Evolutionary conservation across 805 yeast species (phyloP), one percentile per base, ranked within the genome.

Genomic region (Nakazawaea ishiwadae): DNA sequence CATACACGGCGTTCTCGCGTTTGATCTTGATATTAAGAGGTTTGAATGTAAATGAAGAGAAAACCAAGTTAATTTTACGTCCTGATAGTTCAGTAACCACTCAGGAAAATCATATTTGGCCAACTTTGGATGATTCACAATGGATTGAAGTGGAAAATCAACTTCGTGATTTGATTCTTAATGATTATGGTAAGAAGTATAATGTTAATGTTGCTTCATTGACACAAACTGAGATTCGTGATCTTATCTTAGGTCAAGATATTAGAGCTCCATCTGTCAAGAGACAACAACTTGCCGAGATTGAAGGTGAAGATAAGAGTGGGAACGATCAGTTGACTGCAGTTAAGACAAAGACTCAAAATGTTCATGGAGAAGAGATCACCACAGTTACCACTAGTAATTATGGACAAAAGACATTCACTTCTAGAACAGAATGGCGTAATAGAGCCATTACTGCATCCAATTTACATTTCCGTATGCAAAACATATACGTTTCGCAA

Each of bases 291-390:
- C 77, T 88, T 58, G 81, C 90, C 0, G 90, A 84, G 44, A 69
- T 87, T 38, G 89, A 81, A 40, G 73, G 73, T 6, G 56, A 65
- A 0, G 65, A 65, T 36, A 71, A 66, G 26, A 68, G 65, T 8
- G 65, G 56, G 21, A 65, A 60, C 11, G 63, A 63, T 15, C 82
- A 84, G 48, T 63, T 81, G 24, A 77, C 89, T 0, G 93, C 95
- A 0, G 72, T 82, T 51, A 89, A 87, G 51, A 80, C 95, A 0
- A 83, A 81, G 43, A 84, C 95, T 0, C 80, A 81, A 19, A 93
- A 88, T 55, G 96, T 86, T 2, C 97, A 90, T 54, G 99, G 99
- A 26, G 99, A 93, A 56, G 95, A 90, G 52, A 91, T 93, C 53
- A 83, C 85, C 31, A 91, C 96, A 0, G 96, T 91, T 23, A 89